Base-by-base conservation (phyloP, 108 stramenopile species). In the Cyclotella atomus region DNA sequence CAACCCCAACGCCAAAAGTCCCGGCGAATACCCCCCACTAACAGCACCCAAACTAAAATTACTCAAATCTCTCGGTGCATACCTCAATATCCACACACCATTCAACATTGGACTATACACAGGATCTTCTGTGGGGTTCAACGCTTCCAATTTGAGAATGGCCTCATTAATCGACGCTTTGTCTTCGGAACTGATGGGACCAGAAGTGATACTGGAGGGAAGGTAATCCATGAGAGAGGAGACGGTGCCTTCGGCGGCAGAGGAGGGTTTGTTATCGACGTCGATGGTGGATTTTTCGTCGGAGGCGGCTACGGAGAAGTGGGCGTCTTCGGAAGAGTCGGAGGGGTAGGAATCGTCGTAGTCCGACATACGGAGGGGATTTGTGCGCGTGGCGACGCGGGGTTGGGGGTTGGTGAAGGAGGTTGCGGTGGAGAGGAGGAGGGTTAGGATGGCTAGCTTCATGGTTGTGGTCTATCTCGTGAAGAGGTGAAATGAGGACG, bases 31-130 rank as follows among this genome's bases (percentile, higher is more conserved):
- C 27, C 91, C 91, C 17, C 90, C 91, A 8, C 82, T 76, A 56
- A 91, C 91, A 46, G 89, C 65, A 7, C 60, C 60, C 36, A 41
- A 12, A 41, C 60, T 61, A 47, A 91, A 91, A 30, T 91, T 63
- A 15, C 90, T 89, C 41, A 95, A 53, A 68, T 92, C 88, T 49
- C 93, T 62, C 2, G 91, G 92, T 9, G 87, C 88, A 52, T 91
- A 95, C 21, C 80, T 69, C 38, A 95, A 72, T 46, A 78, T 87
- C 93, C 93, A 95, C 5, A 90, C 85, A 20, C 93, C 93, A 62
- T 94, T 94, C 32, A 94, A 50, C 59, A 90, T 34, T 17, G 89
- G 83, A 25, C 86, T 87, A 46, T 71, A 63, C 17, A 89, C 82
- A 10, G 89, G 86, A 44, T 88, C 75, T 33, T 71, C 64, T 1